Conservation (phyloP, 495 filamentous ascomycete genomes). For the Barbatosphaeria neglecta region DNA sequence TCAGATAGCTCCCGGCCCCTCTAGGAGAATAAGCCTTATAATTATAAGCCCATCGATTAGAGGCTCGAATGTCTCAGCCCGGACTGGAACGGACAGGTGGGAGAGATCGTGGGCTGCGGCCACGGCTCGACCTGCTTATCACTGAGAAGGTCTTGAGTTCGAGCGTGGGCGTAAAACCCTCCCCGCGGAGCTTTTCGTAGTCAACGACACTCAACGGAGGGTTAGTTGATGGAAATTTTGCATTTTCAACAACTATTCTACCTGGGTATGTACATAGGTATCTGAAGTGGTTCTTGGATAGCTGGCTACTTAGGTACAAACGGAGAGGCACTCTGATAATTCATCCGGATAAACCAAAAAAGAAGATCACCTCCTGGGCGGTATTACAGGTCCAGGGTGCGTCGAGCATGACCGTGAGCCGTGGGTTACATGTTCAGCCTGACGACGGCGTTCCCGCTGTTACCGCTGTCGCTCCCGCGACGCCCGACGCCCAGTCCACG, state of each 20-base stretch:
- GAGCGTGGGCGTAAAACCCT: too few species aligned
- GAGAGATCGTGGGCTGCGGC: too few species aligned
- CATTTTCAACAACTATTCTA: too few species aligned
- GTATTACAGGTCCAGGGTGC: neutral
- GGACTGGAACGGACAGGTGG: neutral
- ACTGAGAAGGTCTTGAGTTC: too few species aligned
- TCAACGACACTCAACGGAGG: too few species aligned
- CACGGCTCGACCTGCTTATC: too few species aligned
- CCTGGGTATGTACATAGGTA: too few species aligned
- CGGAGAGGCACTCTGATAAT: neutral
- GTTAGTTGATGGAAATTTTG: too few species aligned
- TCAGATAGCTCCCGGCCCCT: neutral
- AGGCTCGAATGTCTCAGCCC: neutral
- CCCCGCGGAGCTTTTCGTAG: too few species aligned
- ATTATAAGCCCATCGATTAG: neutral
- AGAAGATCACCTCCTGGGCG: neutral
- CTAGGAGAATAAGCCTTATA: neutral
- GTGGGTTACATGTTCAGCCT: too few species aligned
- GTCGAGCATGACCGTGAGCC: too few species aligned
- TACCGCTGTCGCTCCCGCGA: neutral
- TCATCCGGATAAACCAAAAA: neutral
- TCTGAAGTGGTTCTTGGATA: too few species aligned
- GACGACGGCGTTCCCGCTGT: conserved; percentile 3
- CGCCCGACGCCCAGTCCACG: neutral
- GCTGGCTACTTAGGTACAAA: neutral